These are phyloP conservation scores for Mycena epipterygia DNA, from an alignment of 768 basidiomycete genomes.

Conservation along the genomic window DNA sequence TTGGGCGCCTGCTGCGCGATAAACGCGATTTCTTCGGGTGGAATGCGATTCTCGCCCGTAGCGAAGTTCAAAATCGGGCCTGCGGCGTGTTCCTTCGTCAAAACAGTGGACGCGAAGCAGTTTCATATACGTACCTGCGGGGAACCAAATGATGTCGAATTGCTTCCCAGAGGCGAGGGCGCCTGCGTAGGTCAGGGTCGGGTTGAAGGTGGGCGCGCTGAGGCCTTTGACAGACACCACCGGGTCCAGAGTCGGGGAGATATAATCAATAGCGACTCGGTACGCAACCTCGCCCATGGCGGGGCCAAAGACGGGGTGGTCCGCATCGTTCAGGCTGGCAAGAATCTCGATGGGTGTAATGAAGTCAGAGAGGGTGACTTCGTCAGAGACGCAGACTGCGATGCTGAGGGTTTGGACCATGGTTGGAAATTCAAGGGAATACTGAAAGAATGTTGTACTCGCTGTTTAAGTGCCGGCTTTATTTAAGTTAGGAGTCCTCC, in stretches of 20 bases:
- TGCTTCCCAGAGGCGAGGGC: constrained; percentile 28
- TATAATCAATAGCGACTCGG: constrained; percentile 23
- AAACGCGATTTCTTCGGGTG: constrained; percentile 37
- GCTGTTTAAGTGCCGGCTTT: too few species aligned
- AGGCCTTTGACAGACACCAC: constrained; percentile 16
- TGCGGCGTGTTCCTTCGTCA: neutral
- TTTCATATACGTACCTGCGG: constrained; percentile 20
- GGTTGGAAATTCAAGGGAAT: too few species aligned
- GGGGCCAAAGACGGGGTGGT: constrained; percentile 4
- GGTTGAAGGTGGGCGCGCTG: constrained; percentile 23
- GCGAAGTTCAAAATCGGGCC: constrained; percentile 20
- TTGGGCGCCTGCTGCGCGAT: constrained; percentile 42
- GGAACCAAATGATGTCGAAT: constrained; percentile 30
- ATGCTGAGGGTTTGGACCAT: constrained; percentile 29
- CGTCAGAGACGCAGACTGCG: constrained; percentile 30
- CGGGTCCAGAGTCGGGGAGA: constrained; percentile 28
- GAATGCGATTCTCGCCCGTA: neutral
- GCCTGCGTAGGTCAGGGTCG: too few species aligned
- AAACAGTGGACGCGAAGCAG: neutral
- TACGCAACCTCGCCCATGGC: neutral
- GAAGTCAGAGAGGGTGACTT: constrained; percentile 36
- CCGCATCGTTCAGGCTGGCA: constrained; percentile 16
- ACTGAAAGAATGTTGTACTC: too few species aligned
- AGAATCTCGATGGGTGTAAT: constrained; percentile 30
- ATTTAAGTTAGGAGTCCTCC: too few species aligned